Evolutionary conservation across 371 early-diverging fungal genomes (phyloP).

Genomic region (Zychaea mexicana): DNA sequence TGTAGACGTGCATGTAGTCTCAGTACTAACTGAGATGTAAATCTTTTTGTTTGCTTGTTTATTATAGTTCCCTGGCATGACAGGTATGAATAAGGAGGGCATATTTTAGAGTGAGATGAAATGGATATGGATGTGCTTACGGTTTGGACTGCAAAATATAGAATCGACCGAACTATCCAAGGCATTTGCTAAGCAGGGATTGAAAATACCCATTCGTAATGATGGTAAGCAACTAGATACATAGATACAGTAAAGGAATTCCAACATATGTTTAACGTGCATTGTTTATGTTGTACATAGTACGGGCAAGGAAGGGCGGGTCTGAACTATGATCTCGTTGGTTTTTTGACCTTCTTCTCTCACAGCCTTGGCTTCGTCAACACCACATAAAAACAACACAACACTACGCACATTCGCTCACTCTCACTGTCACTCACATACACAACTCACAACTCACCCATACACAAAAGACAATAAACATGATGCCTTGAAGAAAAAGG

Average conservation of each 20-base stretch:
- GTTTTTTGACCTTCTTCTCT: too few species aligned
- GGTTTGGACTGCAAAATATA: slow-evolving; percentile 36
- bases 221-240: too few species aligned
- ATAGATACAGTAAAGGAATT: not conserved
- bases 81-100: slow-evolving; percentile 44
- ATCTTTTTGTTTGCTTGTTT: slow-evolving; percentile 5
- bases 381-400: too few species aligned
- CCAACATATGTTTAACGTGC: too few species aligned
- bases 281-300: too few species aligned
- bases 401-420: too few species aligned
- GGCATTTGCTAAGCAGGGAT: slow-evolving; percentile 89
- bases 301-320: slow-evolving; percentile 2
- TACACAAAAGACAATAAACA: too few species aligned
- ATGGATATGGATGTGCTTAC: too few species aligned
- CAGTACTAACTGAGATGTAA: not conserved
- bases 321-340: not conserved
- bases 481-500: too few species aligned
- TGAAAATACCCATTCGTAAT: slow-evolving; percentile 92
- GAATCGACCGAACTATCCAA: slow-evolving; percentile 91
- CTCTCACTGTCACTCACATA: not conserved
- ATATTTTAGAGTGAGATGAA: slow-evolving; percentile 2
- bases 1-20: not conserved
- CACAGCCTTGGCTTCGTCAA: too few species aligned
- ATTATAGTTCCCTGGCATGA: slow-evolving; percentile 63
- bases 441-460: too few species aligned